Conservation (phyloP, 1,284 basidiomycete species). For the Ustilago bromivora region DNA sequence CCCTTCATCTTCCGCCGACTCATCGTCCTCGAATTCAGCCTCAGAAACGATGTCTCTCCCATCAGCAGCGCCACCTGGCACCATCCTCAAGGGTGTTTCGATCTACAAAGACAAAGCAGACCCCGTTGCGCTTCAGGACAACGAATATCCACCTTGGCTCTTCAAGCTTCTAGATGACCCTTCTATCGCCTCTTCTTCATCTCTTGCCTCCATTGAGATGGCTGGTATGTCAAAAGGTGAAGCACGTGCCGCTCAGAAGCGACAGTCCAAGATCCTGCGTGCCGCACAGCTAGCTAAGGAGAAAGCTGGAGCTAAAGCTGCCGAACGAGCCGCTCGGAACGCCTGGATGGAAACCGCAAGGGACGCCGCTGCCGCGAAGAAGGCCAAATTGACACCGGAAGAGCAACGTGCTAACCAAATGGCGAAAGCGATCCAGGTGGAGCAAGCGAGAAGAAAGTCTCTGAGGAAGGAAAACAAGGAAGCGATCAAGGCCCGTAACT, state of each 20-base stretch:
- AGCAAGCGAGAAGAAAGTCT: conserved; percentile 40
- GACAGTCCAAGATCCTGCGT: conserved; percentile 57
- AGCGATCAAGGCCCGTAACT: conserved; percentile 64
- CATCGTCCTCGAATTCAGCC: conserved; percentile 14
- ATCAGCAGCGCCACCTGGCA: conserved; percentile 74
- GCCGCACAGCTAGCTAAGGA: conserved; percentile 49
- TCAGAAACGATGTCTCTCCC: conserved; percentile 37
- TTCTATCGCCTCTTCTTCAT: conserved; percentile 47
- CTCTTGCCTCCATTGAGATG: conserved; percentile 57
- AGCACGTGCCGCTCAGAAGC: conserved; percentile 61
- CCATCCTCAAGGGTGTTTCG: conserved; percentile 79
- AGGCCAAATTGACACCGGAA: conserved; percentile 10
- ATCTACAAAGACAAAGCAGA: conserved; percentile 86
- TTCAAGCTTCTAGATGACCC: conserved; percentile 78
- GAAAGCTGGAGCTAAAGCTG: conserved; percentile 52
- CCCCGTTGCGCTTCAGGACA: conserved; percentile 82
- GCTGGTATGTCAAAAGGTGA: conserved; percentile 67
- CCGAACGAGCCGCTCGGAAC: conserved; percentile 36
- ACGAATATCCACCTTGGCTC: conserved; percentile 88
- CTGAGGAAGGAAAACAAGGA: conserved; percentile 60
- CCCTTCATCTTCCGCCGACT: conserved; percentile 8
- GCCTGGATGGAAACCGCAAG: neutral
- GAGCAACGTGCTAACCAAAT: conserved; percentile 13
- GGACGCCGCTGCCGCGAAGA: conserved; percentile 1
- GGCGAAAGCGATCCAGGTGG: conserved; percentile 34